Base-by-base conservation (phyloP, 2,329 filamentous ascomycete genomes). In the Stemphylium lycopersici region DNA sequence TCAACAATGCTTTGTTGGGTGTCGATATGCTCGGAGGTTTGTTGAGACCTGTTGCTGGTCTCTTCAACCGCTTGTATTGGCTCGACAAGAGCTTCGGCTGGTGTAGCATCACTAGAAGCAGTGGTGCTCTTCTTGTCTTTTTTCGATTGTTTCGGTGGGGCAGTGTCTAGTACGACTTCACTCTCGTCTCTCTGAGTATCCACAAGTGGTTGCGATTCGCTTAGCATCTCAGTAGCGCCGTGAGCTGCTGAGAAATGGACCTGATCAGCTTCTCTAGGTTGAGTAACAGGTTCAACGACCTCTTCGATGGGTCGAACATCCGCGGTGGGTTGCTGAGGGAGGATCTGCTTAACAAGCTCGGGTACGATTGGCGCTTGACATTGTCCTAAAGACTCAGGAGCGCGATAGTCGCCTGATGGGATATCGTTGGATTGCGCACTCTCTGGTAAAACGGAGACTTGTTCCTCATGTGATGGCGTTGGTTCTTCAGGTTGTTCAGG, bases 121-220 rank as follows among this genome's bases (percentile, higher is more conserved):
- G 58, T 52, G 22, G 61, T 58, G 38, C 53, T 43, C 40, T 69
- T 68, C 56, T 70, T 69, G 10, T 64, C 63, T 45, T 68, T 68
- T 54, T 67, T 70, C 16, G 66, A 62, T 41, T 68, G 65, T 36
- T 67, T 69, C 3, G 56, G 46, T 11, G 52, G 36, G 46, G 58
- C 43, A 33, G 48, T 20, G 16, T 52, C 61, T 57, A 54, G 56
- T 6, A 55, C 57, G 36, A 62, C 58, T 37, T 63, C 60, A 31
- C 51, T 43, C 20, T 61, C 48, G 13, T 58, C 50, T 22, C 55
- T 55, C n/a, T 31, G 20, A 15, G 33, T 26, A 10, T 59, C 50
- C 15, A 46, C 50, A 29, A 41, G 18, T 24, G 31, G 15, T 34
- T 40, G 49, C 15, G 40, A 34, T 51, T 58, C 49, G 8, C 43